A percentile compares a stretch with the other conserved stretches of the same genome.
These are phyloP conservation scores for Corrigiola litoralis DNA, from an alignment of 179 eudicot species.

Conservation along the genomic window DNA sequence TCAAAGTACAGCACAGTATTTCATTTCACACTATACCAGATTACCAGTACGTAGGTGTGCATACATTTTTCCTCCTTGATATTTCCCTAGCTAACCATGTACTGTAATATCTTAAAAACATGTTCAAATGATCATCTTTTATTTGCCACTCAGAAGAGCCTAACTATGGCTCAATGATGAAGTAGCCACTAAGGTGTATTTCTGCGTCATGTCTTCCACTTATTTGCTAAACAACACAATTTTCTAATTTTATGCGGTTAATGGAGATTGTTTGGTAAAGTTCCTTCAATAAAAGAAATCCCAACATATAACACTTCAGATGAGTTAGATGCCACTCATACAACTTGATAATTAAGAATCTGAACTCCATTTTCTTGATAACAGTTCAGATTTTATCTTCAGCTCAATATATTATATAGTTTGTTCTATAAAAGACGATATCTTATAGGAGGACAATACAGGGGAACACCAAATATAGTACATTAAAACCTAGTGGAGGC, in stretches of 20 bases:
- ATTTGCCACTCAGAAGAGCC: background rate
- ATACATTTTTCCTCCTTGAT: too few species aligned
- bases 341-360: conserved; percentile 3
- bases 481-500: conserved; percentile 23
- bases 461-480: background rate
- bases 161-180: conserved; percentile 2
- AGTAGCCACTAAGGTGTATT: background rate
- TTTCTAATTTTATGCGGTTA: conserved; percentile 8
- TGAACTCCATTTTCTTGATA: background rate
- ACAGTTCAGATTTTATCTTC: background rate
- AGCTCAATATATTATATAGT: background rate
- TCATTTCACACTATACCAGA: too few species aligned
- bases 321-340: conserved; percentile 22
- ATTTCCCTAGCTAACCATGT: too few species aligned
- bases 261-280: conserved; percentile 28
- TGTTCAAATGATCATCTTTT: background rate
- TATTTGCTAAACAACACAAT: background rate
- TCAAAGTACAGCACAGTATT: too few species aligned
- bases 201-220: conserved; percentile 8
- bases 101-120: too few species aligned
- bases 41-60: too few species aligned
- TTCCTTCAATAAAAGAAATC: conserved; percentile 6
- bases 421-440: conserved; percentile 5
- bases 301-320: conserved; percentile 9
- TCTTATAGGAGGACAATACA: background rate